phyloP scores from a whole-genome alignment of 495 filamentous ascomycete species.

The Lophium mytilinum region DNA sequence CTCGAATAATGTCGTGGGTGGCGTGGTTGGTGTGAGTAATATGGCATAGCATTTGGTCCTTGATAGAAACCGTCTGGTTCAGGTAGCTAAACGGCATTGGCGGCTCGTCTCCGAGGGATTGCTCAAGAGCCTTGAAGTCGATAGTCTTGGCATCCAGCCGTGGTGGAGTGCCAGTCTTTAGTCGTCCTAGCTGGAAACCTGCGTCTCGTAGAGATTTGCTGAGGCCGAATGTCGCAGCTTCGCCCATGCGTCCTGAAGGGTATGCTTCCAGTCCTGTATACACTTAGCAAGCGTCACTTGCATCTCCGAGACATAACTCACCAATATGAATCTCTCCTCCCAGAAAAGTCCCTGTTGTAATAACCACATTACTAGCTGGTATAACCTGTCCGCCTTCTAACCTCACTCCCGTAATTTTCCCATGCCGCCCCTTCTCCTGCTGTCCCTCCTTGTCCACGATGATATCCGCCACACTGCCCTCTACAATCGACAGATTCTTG shows the following conservation, averaged over 20 bases:
- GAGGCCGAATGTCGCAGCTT: conserved; percentile 86
- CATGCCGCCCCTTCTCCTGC: conserved; percentile 45
- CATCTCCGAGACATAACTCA: not conserved
- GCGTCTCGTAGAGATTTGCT: conserved; percentile 86
- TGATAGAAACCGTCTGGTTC: conserved; percentile 64
- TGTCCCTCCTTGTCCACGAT: conserved; percentile 52
- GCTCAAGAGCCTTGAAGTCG: conserved; percentile 60
- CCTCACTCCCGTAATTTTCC: conserved; percentile 75
- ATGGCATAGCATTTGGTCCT: conserved; percentile 75
- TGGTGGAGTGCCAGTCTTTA: conserved; percentile 95
- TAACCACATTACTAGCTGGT: conserved; percentile 71
- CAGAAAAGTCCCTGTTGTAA: conserved; percentile 93
- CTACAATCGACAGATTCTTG: conserved; percentile 66
- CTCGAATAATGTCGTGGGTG: conserved; percentile 76
- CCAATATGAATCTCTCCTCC: conserved; percentile 95
- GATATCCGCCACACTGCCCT: conserved; percentile 89
- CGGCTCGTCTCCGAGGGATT: conserved; percentile 74
- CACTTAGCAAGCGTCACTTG: not conserved
- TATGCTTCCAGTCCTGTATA: conserved; percentile 55
- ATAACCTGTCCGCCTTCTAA: conserved; percentile 86
- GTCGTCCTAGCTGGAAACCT: conserved; percentile 80
- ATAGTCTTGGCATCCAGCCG: conserved; percentile 77
- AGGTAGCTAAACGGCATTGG: conserved; percentile 89
- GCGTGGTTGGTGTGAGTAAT: conserved; percentile 75
- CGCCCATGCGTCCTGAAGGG: conserved; percentile 87